Conservation (phyloP, 2,329 filamentous ascomycete genomes). For the Curvularia verruculosa region DNA sequence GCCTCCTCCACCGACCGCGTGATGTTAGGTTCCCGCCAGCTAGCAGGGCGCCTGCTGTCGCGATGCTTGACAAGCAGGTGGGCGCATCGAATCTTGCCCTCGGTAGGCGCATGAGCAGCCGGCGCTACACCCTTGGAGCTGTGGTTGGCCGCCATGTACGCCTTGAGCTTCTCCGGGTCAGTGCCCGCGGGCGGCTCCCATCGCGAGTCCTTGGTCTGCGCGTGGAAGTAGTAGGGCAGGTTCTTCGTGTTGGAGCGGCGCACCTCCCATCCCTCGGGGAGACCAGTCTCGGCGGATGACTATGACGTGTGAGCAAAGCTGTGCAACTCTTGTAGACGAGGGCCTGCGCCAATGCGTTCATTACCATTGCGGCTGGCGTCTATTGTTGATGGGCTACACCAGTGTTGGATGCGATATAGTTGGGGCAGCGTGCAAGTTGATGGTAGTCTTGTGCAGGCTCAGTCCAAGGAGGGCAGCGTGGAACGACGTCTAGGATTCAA, state of each 20-base stretch:
- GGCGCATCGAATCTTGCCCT: constrained; percentile 88
- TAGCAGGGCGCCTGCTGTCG: constrained; percentile 84
- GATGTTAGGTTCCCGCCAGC: constrained; percentile 91
- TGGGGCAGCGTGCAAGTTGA: constrained; percentile 5
- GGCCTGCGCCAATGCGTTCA: constrained; percentile 27
- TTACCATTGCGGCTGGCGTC: constrained; percentile 37
- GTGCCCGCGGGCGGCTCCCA: constrained; percentile 93
- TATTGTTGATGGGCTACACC: constrained; percentile 5
- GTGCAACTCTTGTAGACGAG: constrained; percentile 2
- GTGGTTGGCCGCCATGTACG: constrained; percentile 91
- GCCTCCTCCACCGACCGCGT: constrained; percentile 89
- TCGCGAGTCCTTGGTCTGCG: constrained; percentile 81
- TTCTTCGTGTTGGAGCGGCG: constrained; percentile 98
- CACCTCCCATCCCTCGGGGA: constrained; percentile 90
- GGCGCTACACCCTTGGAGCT: constrained; percentile 60
- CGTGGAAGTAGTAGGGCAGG: constrained; percentile 98
- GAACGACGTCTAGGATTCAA: constrained; percentile 14
- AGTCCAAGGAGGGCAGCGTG: constrained; percentile 8
- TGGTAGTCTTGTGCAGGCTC: constrained; percentile 7
- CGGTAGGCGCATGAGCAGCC: constrained; percentile 46
- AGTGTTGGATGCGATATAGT: not conserved
- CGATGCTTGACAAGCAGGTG: constrained; percentile 94
- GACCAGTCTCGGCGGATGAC: constrained; percentile 59
- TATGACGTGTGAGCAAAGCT: constrained; percentile 34
- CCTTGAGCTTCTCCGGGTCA: constrained; percentile 89